Percentiles rank a stretch among this genome's conserved stretches.
Evolutionary conservation across 2,329 filamentous ascomycete genomes (phyloP).

Genomic region (Colletotrichum eleusines): DNA sequence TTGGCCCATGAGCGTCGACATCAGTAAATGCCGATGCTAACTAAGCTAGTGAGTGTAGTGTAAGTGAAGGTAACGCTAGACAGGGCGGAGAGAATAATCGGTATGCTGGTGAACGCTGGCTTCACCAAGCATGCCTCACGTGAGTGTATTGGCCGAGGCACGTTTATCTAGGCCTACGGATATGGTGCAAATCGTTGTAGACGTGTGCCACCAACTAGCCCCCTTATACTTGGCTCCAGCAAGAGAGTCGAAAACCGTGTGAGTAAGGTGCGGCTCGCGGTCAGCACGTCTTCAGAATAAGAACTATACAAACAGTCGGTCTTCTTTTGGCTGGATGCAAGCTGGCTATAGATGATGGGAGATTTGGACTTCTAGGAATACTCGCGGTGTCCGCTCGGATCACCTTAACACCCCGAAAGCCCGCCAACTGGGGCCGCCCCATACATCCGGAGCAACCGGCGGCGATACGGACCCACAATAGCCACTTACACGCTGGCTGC

Average conservation of each 20-base stretch:
- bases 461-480: too few species aligned
- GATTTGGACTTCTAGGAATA: slow-evolving; percentile 34
- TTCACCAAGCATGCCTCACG: background rate
- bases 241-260: too few species aligned
- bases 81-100: background rate
- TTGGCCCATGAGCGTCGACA: background rate
- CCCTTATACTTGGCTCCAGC: too few species aligned
- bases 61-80: too few species aligned
- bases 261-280: slow-evolving; percentile 6
- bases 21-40: background rate
- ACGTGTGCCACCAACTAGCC: too few species aligned
- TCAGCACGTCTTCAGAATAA: background rate
- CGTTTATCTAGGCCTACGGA: too few species aligned
- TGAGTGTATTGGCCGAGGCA: background rate
- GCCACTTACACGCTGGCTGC: too few species aligned
- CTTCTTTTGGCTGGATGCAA: slow-evolving; percentile 3
- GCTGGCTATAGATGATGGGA: slow-evolving; percentile 32
- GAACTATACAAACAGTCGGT: slow-evolving; percentile 13
- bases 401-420: slow-evolving; percentile 28
- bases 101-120: background rate
- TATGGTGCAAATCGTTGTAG: too few species aligned
- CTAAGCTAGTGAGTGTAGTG: background rate
- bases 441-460: background rate
- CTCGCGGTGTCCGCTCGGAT: slow-evolving; percentile 36
- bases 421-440: slow-evolving; percentile 15